Conservation (phyloP, 495 filamentous ascomycete species). For the Trichoderma virens region DNA sequence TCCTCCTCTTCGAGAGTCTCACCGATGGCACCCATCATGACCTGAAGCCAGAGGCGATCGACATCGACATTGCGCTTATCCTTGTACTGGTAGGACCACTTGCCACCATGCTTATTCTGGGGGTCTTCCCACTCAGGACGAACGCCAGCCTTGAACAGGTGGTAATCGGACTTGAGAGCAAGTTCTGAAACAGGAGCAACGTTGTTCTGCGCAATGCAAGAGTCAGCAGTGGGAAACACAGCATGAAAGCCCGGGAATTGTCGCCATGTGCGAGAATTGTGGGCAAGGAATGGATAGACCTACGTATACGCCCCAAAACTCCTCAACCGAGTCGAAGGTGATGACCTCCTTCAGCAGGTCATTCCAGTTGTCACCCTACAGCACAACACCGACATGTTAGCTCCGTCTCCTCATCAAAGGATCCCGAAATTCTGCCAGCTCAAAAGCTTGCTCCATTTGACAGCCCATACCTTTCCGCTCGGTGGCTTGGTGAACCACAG, state of each 20-base stretch:
- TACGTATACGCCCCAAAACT: conserved; percentile 99
- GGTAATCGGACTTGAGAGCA: conserved; percentile 95
- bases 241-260: not conserved
- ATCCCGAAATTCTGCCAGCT: not conserved
- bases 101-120: conserved; percentile 98
- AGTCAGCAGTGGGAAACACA: conserved; percentile 10
- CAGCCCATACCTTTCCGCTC: conserved; percentile 69
- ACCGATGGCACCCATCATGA: conserved; percentile 92
- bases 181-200: conserved; percentile 93
- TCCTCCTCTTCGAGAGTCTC: conserved; percentile 94
- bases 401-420: not conserved
- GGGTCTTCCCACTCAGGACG: conserved; percentile 97
- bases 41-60: conserved; percentile 94
- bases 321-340: conserved; percentile 95
- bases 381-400: conserved; percentile 14
- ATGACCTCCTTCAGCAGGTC: conserved; percentile 97
- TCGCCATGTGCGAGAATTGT: not conserved
- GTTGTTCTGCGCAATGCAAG: conserved; percentile 68
- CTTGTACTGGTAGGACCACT: conserved; percentile 97
- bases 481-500: conserved; percentile 99
- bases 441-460: not conserved
- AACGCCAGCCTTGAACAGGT: conserved; percentile 96
- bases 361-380: conserved; percentile 93
- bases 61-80: conserved; percentile 85
- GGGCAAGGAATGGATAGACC: conserved; percentile 26